These are phyloP conservation scores for Ascochyta fabae DNA, from an alignment of 2,329 filamentous ascomycete species.

Conservation along the genomic window DNA sequence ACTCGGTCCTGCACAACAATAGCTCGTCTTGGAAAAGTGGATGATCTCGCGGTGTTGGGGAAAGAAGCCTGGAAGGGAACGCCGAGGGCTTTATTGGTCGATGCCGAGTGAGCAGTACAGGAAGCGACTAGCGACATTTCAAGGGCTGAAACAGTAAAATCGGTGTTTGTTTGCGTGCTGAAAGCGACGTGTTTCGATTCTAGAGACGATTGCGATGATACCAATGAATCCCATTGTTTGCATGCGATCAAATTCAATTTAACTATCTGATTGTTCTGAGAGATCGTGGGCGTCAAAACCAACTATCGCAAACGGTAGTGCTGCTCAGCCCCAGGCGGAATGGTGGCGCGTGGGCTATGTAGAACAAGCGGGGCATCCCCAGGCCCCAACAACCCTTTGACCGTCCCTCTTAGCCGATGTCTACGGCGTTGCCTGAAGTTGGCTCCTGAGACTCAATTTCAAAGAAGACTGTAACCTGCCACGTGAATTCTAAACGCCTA, in stretches of 20 bases:
- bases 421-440: neutral
- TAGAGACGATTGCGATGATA: neutral
- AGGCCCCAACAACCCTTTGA: neutral
- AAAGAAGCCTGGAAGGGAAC: slow-evolving; percentile 18
- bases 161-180: neutral
- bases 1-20: slow-evolving; percentile 4
- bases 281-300: neutral
- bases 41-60: slow-evolving; percentile 15
- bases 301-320: neutral
- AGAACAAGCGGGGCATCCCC: neutral
- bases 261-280: neutral
- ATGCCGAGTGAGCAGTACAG: neutral
- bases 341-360: neutral
- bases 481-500: neutral
- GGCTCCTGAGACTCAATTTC: no score
- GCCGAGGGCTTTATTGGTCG: slow-evolving; percentile 5
- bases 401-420: neutral
- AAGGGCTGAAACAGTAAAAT: neutral
- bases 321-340: neutral
- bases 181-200: neutral
- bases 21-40: slow-evolving; percentile 16
- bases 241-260: neutral
- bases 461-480: no score
- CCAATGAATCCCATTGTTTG: neutral
- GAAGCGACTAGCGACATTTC: neutral